Evolutionary conservation across 1,284 basidiomycete species (phyloP).

Genomic region (Coriolopsis trogii): DNA sequence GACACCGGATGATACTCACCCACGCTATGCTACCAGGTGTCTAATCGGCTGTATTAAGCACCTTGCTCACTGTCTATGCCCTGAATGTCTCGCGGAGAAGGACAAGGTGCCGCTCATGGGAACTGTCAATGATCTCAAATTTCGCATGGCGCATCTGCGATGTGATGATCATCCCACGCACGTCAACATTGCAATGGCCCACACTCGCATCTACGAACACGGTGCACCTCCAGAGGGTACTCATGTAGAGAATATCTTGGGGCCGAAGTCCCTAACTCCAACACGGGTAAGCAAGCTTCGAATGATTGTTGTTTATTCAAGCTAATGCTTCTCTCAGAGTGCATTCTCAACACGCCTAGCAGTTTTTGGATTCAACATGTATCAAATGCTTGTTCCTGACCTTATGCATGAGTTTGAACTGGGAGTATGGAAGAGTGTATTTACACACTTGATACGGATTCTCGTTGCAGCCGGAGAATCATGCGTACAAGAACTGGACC

Average conservation of each 20-base stretch:
- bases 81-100: constrained; percentile 31
- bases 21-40: not conserved
- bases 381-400: constrained; percentile 36
- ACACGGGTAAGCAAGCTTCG: constrained; percentile 1
- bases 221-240: not conserved
- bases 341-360: constrained; percentile 30
- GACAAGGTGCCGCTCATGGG: constrained; percentile 19
- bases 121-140: not conserved
- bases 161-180: constrained; percentile 1
- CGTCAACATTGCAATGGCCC: constrained; percentile 3
- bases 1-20: not conserved
- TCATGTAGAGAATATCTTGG: constrained; percentile 15
- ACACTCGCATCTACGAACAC: constrained; percentile 17
- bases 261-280: not conserved
- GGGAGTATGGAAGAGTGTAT: constrained; percentile 36
- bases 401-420: constrained; percentile 41
- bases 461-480: not conserved
- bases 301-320: not conserved
- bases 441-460: constrained; percentile 13
- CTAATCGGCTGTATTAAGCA: constrained; percentile 16
- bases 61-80: constrained; percentile 30
- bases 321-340: constrained; percentile 10
- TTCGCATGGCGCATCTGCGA: not conserved
- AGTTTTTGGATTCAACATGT: constrained; percentile 26
- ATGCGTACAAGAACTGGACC: no score